Evolutionary conservation across 371 early-diverging fungal species (phyloP).

Genomic region (Modicella reniformis): DNA sequence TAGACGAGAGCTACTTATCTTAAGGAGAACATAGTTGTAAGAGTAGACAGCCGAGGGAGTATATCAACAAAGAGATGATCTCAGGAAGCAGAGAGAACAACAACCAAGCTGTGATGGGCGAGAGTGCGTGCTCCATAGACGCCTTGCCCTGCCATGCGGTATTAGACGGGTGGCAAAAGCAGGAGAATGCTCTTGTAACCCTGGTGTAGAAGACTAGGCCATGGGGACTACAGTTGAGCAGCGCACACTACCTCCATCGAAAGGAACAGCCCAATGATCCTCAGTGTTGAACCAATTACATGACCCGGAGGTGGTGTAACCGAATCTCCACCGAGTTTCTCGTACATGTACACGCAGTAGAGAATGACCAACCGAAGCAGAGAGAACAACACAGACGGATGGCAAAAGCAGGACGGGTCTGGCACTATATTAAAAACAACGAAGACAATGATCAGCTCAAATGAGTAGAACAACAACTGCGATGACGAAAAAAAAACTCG

Average conservation of each 20-base stretch:
- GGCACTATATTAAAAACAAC: too few relatives aligned
- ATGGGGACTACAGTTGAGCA: constrained; percentile 3
- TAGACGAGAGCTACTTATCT: too few relatives aligned
- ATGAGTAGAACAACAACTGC: too few relatives aligned
- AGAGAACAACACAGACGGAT: too few relatives aligned
- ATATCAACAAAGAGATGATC: too few relatives aligned
- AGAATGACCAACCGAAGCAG: not conserved
- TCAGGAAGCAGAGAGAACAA: constrained; percentile 4
- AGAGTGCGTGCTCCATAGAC: constrained; percentile 1
- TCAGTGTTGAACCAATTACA: not conserved
- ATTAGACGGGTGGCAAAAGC: constrained; percentile 4
- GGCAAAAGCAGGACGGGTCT: too few relatives aligned
- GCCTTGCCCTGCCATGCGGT: not conserved
- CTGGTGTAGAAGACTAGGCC: not conserved
- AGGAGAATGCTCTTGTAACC: not conserved
- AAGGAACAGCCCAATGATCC: constrained; percentile 3
- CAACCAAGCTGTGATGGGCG: constrained; percentile 7
- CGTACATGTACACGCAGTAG: not conserved
- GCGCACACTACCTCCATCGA: constrained; percentile 1
- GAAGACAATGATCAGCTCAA: too few relatives aligned
- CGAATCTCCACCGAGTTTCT: constrained; percentile 2
- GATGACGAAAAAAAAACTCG: too few relatives aligned
- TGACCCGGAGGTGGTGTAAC: constrained; percentile 1
- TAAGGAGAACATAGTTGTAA: too few relatives aligned
- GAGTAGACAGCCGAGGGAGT: too few relatives aligned